Evolutionary conservation across 73 alveolate genomes (phyloP).

Genomic region (Durusdinium trenchii): DNA sequence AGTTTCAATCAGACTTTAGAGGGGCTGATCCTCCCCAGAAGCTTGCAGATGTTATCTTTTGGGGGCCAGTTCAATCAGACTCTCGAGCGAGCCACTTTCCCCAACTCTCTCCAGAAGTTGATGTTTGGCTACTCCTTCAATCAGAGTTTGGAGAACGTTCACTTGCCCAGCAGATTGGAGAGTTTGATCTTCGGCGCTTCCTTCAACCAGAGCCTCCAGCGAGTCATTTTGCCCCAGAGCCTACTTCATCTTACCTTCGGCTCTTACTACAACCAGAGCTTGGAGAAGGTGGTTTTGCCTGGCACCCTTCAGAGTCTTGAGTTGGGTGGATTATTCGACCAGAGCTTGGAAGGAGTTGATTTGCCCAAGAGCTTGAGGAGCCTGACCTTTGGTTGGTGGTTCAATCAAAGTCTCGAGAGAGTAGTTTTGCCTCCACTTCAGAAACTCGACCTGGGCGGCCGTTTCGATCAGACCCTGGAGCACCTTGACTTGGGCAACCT

Average conservation of each 20-base stretch:
- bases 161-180: not conserved
- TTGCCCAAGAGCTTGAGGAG: not conserved
- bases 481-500: not conserved
- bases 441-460: not conserved
- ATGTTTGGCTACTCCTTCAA: not conserved
- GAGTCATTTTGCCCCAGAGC: not conserved
- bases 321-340: not conserved
- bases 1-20: not conserved
- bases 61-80: not conserved
- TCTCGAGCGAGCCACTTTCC: not conserved
- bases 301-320: not conserved
- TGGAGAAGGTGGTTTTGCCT: not conserved
- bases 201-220: not conserved
- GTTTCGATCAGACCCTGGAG: not conserved
- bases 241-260: not conserved
- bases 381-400: not conserved
- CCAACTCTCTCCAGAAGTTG: not conserved
- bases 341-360: not conserved
- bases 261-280: not conserved
- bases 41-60: not conserved
- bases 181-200: not conserved
- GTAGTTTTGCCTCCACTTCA: not conserved
- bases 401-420: not conserved
- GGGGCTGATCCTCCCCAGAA: not conserved
- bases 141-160: not conserved